Base-by-base conservation (phyloP, 495 filamentous ascomycete species). In the Penicillium cosmopolitanum region DNA sequence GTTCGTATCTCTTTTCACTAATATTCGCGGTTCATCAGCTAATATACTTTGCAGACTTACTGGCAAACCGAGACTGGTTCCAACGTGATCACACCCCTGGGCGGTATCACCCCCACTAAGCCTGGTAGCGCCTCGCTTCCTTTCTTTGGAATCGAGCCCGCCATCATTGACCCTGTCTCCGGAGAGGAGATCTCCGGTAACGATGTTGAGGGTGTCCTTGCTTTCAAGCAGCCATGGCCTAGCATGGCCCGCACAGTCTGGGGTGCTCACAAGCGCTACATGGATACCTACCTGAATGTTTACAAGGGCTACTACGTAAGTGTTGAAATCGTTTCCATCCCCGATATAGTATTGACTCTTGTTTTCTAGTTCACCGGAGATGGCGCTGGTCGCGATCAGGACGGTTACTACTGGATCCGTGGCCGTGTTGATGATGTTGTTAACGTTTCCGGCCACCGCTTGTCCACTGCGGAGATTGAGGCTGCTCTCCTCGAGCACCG, bases 21-120 rank as follows among this genome's bases (percentile, higher is more conserved):
- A 46, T 15, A 21, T 25, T 18, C 56, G 36, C 16, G 38, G 23
- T 19, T 64, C 31, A 3, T 4, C 13, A 51, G 25, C 43, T 61
- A 54, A 63, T 5, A 48, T 18, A 40, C 44, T 28, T 59, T 42
- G 52, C 68, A 98, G 93, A 99, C 95, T 47, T 99, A 99, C 83
- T 99, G 95, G 96, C 95, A 99, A 87, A 99, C 95, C 60, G 95
- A 99, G 81, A 99, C 95, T 10, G 95, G 95, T 54, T 98, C 93
- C 50, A 88, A 98, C 72, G 92, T 96, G 47, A 84, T 84, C 55
- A 81, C 82, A n/a, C 81, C 82, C n/a, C 56, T 84, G 46, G 80
- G 77, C 43, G 82, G 82, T 60, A 72, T 84, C 8, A 84, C 82
- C 33, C 81, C 82, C 8, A 84, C 81, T 2, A 84, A 84, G 68